Evolutionary conservation across 176 grass and related monocot genomes (phyloP).

Genomic region (Ensete glaucum): DNA sequence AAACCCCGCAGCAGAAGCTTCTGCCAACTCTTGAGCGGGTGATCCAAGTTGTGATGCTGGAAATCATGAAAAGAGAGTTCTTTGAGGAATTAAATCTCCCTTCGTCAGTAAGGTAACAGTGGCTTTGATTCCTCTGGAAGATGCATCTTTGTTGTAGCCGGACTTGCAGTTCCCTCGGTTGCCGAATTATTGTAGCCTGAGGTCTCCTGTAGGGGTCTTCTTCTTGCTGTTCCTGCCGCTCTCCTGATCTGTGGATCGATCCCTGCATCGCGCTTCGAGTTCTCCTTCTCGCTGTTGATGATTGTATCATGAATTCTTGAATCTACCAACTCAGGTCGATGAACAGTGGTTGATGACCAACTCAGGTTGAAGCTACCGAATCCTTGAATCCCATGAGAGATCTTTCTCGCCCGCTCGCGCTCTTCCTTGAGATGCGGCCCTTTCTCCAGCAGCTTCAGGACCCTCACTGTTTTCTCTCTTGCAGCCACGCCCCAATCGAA

Average conservation of each 20-base stretch:
- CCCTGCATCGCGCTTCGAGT: slow-evolving; percentile 9
- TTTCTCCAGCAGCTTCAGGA: slow-evolving; percentile 72
- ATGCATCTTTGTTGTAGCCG: not conserved
- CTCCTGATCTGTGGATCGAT: not conserved
- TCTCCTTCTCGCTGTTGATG: slow-evolving; percentile 42
- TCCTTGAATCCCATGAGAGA: slow-evolving; percentile 67
- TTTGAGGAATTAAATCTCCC: too few species aligned
- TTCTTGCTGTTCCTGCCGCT: not conserved
- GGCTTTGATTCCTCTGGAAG: not conserved
- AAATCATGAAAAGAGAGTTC: too few species aligned
- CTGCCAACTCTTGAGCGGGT: too few species aligned
- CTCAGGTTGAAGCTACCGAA: slow-evolving; percentile 79
- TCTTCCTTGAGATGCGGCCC: slow-evolving; percentile 75
- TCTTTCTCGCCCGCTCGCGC: slow-evolving; percentile 53
- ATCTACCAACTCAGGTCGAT: not conserved
- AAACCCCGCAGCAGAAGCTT: too few species aligned
- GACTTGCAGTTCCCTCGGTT: not conserved
- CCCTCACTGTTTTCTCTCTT: slow-evolving; percentile 60
- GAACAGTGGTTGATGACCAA: not conserved
- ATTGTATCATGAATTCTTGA: not conserved
- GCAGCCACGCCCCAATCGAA: slow-evolving; percentile 81
- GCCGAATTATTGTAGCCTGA: not conserved
- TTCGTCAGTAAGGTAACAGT: slow-evolving; percentile 4
- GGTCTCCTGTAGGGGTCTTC: not conserved
- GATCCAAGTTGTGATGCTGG: too few species aligned